Percentiles rank a stretch among this genome's conserved stretches.
These are phyloP conservation scores for Torulaspora maleeae DNA, from an alignment of 805 yeast species.

Conservation along the genomic window DNA sequence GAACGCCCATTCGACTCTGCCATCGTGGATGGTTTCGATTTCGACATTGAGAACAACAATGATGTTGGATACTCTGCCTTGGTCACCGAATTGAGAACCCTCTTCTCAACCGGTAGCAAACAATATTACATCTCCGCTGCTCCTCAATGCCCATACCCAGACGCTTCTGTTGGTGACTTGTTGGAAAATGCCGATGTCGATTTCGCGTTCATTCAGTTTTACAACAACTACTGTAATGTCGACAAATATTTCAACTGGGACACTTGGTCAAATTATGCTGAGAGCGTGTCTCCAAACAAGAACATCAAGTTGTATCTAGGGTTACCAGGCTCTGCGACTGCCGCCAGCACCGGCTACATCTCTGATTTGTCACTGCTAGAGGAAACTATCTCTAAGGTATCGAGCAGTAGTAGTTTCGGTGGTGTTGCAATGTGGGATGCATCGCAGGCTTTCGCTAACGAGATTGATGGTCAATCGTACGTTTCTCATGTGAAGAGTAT, in stretches of 20 bases:
- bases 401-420: constrained; percentile 67
- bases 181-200: constrained; percentile 61
- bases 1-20: constrained; percentile 70
- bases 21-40: constrained; percentile 85
- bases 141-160: constrained; percentile 90
- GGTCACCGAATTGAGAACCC: constrained; percentile 49
- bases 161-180: constrained; percentile 57
- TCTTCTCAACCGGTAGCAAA: constrained; percentile 52
- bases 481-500: constrained; percentile 43
- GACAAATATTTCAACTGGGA: constrained; percentile 58
- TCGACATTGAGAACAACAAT: constrained; percentile 71
- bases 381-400: constrained; percentile 62
- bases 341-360: constrained; percentile 63
- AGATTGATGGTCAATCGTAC: constrained; percentile 42
- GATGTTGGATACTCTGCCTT: constrained; percentile 64
- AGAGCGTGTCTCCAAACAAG: constrained; percentile 55
- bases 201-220: constrained; percentile 82
- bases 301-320: constrained; percentile 71
- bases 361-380: constrained; percentile 39
- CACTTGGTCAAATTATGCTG: constrained; percentile 67
- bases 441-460: constrained; percentile 55
- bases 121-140: constrained; percentile 77
- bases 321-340: constrained; percentile 58
- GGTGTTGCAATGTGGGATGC: constrained; percentile 95
- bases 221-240: constrained; percentile 74